Evolutionary conservation across 1,139 yeast species (phyloP).

Genomic region (Candida sanyaensis): DNA sequence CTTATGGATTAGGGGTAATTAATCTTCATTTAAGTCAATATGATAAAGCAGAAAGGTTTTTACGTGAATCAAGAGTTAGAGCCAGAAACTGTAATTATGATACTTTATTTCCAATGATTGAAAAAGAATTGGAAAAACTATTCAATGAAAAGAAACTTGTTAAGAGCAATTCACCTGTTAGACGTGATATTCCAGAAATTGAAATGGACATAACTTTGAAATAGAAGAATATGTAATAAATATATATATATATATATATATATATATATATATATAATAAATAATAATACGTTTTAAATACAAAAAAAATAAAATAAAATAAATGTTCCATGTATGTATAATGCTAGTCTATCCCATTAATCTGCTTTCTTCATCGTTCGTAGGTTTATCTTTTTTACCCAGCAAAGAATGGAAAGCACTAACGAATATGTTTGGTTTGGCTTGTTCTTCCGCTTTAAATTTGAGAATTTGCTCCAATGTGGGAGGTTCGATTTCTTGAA

Average conservation of each 20-base stretch:
- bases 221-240: conserved; percentile 5
- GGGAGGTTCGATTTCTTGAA: conserved; percentile 45
- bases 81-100: conserved; percentile 69
- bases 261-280: conserved; percentile 1
- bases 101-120: conserved; percentile 66
- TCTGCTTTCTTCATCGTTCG: conserved; percentile 19
- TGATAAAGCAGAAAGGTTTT: conserved; percentile 58
- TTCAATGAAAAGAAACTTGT: conserved; percentile 29
- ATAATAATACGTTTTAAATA: neutral
- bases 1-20: conserved; percentile 84
- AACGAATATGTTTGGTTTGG: conserved; percentile 7
- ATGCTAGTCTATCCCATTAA: conserved; percentile 8
- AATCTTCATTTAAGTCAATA: conserved; percentile 58
- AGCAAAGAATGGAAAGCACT: conserved; percentile 1
- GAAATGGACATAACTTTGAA: conserved; percentile 21
- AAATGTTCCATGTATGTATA: neutral
- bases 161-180: conserved; percentile 5
- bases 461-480: conserved; percentile 30
- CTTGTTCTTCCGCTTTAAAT: conserved; percentile 25
- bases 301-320: neutral
- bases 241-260: conserved; percentile 1
- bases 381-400: conserved; percentile 4
- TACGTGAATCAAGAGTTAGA: conserved; percentile 71
- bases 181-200: conserved; percentile 13
- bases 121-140: conserved; percentile 59